Percentiles rank a stretch among this genome's conserved stretches.
Conservation (phyloP, 2,329 filamentous ascomycete species). For the Diplodia seriata region DNA sequence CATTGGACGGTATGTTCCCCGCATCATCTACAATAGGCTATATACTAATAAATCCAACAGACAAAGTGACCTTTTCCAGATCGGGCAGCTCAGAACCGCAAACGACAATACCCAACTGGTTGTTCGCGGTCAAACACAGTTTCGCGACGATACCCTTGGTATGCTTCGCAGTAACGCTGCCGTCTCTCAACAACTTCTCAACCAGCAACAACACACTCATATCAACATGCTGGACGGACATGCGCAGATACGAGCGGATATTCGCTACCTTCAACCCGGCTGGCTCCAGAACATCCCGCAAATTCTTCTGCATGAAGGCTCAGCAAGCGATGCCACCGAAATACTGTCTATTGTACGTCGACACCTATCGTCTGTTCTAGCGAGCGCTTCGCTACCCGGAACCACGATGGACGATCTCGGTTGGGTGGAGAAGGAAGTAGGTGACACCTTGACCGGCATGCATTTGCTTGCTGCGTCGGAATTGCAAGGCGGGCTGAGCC, state of each 20-base stretch:
- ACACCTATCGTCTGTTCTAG: not conserved
- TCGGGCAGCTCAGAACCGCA: not conserved
- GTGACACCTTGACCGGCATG: not conserved
- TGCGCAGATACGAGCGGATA: not conserved
- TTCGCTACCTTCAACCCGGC: not conserved
- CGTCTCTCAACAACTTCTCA: not conserved
- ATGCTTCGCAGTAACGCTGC: accelerated
- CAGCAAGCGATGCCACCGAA: not conserved
- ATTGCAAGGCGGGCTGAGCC: not conserved
- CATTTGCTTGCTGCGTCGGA: not conserved
- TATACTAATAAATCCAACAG: not conserved
- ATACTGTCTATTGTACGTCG: not conserved
- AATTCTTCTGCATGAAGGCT: not conserved
- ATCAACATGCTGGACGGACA: not conserved
- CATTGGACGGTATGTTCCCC: not conserved
- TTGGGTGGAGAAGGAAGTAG: not conserved
- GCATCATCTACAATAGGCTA: too few relatives aligned
- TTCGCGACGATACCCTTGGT: not conserved
- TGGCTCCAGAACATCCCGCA: not conserved
- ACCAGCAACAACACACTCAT: not conserved
- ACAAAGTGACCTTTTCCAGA: not conserved
- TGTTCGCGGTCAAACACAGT: not conserved
- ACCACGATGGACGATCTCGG: not conserved
- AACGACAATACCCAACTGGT: not conserved
- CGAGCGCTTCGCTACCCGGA: not conserved